These are phyloP conservation scores for Puccinia brachypodii DNA, from an alignment of 1,284 basidiomycete genomes.

Conservation along the genomic window DNA sequence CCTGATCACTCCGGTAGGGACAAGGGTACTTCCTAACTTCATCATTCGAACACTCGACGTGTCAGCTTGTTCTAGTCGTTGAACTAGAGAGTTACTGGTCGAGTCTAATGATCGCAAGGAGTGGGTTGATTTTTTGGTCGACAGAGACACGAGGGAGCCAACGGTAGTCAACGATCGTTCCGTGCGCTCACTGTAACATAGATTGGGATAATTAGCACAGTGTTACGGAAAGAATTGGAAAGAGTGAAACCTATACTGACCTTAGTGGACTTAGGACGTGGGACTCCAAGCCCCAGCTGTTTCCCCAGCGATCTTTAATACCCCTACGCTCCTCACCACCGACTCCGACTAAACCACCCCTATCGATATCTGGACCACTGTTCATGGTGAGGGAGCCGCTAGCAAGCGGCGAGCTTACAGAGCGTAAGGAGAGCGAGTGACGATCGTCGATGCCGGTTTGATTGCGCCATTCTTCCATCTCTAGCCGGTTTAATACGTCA, in stretches of 20 bases:
- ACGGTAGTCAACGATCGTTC: slow-evolving; percentile 39
- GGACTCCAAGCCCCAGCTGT: slow-evolving; percentile 40
- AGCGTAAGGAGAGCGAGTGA: slow-evolving; percentile 13
- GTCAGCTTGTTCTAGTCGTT: slow-evolving; percentile 32
- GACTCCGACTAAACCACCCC: slow-evolving; percentile 7
- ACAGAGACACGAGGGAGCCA: slow-evolving; percentile 29
- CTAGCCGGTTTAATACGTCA: slow-evolving; percentile 27
- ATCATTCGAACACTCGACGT: slow-evolving; percentile 7
- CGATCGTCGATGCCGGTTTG: slow-evolving; percentile 47
- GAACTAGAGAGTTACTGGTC: slow-evolving; percentile 11
- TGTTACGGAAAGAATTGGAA: background rate
- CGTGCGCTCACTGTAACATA: slow-evolving; percentile 32
- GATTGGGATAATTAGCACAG: background rate
- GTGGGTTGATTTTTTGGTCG: slow-evolving; percentile 23
- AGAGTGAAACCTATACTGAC: background rate
- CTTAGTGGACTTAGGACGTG: slow-evolving; percentile 45
- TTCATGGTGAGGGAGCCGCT: background rate
- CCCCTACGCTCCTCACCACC: slow-evolving; percentile 44
- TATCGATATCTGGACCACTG: slow-evolving; percentile 8
- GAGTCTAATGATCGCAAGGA: slow-evolving; percentile 43
- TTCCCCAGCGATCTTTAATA: slow-evolving; percentile 46
- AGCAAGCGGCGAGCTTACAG: background rate
- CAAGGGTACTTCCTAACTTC: background rate
- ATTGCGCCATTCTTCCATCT: slow-evolving; percentile 44
- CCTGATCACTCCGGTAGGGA: background rate